phyloP scores from a whole-genome alignment of 2,329 filamentous ascomycete genomes.

The Botrytis squamosa region DNA sequence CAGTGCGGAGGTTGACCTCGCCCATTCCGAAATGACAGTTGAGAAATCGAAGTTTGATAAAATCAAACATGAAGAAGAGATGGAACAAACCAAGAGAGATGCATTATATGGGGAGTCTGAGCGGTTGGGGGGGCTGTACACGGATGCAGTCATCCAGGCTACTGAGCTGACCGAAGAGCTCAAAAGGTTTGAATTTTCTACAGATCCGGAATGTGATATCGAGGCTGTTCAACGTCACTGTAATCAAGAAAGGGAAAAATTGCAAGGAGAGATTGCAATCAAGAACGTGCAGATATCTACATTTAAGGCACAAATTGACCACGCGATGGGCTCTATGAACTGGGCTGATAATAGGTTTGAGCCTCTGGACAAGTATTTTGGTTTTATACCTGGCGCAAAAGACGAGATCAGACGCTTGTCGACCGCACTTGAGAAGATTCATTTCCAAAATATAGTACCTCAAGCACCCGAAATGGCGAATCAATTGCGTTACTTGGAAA shows the following conservation, averaged over 20 bases:
- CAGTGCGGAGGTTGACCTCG: neutral
- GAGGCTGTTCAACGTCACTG: neutral
- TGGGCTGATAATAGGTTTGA: conserved; percentile 1
- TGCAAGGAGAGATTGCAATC: neutral
- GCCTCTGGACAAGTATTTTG: conserved; percentile 4
- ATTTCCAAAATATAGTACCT: neutral
- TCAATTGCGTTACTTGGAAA: neutral
- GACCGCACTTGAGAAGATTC: neutral
- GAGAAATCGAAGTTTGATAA: neutral
- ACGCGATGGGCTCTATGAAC: neutral
- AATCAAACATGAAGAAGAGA: neutral
- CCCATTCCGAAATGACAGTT: neutral
- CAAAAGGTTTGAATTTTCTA: neutral
- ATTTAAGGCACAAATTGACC: conserved; percentile 11
- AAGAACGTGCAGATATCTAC: neutral
- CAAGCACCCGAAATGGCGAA: too few relatives aligned
- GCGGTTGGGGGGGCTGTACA: neutral
- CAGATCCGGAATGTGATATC: neutral
- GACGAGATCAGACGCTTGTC: neutral
- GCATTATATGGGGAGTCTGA: conserved; percentile 7
- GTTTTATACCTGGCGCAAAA: neutral
- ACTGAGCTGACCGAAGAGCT: neutral
- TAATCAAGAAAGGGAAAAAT: neutral
- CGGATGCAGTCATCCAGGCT: neutral
- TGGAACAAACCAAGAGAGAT: neutral